Conservation (phyloP, 106 monocot genomes). For the Dactylorhiza incarnata region DNA sequence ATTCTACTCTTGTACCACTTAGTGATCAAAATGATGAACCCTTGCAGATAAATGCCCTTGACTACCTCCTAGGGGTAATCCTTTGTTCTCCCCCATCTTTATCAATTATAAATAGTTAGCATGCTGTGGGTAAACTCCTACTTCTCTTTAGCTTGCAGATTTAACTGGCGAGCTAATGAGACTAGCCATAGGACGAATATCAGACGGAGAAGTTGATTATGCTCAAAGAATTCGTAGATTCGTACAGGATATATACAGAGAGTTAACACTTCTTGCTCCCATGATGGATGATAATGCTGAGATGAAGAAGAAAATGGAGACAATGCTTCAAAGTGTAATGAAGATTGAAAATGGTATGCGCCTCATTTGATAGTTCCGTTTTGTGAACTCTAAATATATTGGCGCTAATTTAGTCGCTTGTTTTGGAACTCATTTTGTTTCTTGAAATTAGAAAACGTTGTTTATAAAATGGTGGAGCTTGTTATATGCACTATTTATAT, state of each 20-base stretch:
- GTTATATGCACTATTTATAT: too few relatives aligned
- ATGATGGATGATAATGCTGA: constrained; percentile 81
- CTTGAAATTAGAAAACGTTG: background rate
- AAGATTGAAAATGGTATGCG: constrained; percentile 95
- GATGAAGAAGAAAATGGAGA: constrained; percentile 99
- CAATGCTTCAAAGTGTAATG: constrained; percentile 83
- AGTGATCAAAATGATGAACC: constrained; percentile 49
- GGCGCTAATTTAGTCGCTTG: background rate
- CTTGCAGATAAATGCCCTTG: constrained; percentile 70
- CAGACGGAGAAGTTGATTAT: constrained; percentile 93
- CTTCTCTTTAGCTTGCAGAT: constrained; percentile 64
- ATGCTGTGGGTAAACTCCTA: background rate
- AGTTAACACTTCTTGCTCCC: constrained; percentile 66
- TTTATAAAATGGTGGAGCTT: too few relatives aligned
- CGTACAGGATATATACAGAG: constrained; percentile 78
- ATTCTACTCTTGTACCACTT: constrained; percentile 38
- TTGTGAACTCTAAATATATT: background rate
- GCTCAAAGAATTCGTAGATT: constrained; percentile 80
- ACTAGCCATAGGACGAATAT: constrained; percentile 91
- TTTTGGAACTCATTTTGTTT: background rate
- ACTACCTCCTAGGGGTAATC: constrained; percentile 80
- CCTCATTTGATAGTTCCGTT: background rate
- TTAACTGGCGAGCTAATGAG: constrained; percentile 95
- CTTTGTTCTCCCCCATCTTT: background rate
- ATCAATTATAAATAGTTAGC: background rate